Percentiles rank a stretch among this genome's conserved stretches.
Conservation (phyloP, 2,329 filamentous ascomycete genomes). For the Laburnicola sp. region DNA sequence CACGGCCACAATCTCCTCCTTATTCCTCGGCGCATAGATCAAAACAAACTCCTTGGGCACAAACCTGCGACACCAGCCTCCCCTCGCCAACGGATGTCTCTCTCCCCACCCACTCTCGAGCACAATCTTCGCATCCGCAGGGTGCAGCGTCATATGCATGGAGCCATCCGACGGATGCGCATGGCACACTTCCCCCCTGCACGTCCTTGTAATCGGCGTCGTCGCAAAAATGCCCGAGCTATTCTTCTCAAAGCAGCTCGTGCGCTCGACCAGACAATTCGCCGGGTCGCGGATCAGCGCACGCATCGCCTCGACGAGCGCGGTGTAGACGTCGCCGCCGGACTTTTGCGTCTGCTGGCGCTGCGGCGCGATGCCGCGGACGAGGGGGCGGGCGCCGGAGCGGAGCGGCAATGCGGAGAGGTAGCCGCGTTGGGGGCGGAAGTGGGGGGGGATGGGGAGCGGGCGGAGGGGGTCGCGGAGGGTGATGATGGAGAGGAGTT, state of each 20-base stretch:
- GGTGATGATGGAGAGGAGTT: slow-evolving; percentile 70
- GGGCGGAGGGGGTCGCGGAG: slow-evolving; percentile 70
- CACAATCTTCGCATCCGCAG: slow-evolving; percentile 72
- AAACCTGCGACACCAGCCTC: slow-evolving; percentile 66
- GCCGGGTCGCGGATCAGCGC: slow-evolving; percentile 26
- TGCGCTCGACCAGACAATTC: slow-evolving; percentile 55
- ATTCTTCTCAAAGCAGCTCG: slow-evolving; percentile 81
- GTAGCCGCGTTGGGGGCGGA: slow-evolving; percentile 61
- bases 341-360: slow-evolving; percentile 73
- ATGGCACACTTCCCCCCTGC: slow-evolving; percentile 80
- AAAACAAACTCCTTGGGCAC: slow-evolving; percentile 77
- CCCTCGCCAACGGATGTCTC: slow-evolving; percentile 66
- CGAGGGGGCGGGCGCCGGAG: slow-evolving; percentile 64
- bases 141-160: slow-evolving; percentile 79
- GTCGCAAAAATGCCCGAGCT: slow-evolving; percentile 73
- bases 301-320: slow-evolving; percentile 24
- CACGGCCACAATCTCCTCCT: slow-evolving; percentile 68
- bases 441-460: slow-evolving; percentile 55
- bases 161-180: slow-evolving; percentile 76
- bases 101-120: slow-evolving; percentile 80
- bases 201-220: slow-evolving; percentile 68
- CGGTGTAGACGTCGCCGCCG: slow-evolving; percentile 52
- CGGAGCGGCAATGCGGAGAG: slow-evolving; percentile 64
- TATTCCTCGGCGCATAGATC: slow-evolving; percentile 76
- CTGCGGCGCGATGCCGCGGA: slow-evolving; percentile 79